Evolutionary conservation across 2,329 filamentous ascomycete genomes (phyloP).

Genomic region (Annulohypoxylon truncatum): DNA sequence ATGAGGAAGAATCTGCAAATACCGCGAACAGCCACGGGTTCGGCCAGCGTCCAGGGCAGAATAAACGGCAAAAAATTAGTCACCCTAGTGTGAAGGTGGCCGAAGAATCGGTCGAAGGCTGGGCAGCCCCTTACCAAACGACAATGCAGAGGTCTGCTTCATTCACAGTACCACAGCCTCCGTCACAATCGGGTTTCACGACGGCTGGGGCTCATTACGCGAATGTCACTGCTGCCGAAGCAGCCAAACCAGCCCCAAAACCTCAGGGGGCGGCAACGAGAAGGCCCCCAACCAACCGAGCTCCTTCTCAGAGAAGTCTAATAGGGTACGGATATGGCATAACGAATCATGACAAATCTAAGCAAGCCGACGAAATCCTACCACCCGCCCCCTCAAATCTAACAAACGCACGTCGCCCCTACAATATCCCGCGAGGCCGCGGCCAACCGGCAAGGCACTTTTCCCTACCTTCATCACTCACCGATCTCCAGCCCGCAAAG

Average conservation of each 20-base stretch:
- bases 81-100: conserved; percentile 56
- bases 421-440: conserved; percentile 36
- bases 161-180: conserved; percentile 66
- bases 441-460: conserved; percentile 34
- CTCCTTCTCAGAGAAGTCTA: conserved; percentile 48
- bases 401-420: conserved; percentile 36
- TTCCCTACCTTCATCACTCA: conserved; percentile 6
- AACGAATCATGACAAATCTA: conserved; percentile 49
- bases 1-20: conserved; percentile 50
- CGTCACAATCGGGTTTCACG: conserved; percentile 68
- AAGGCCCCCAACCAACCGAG: conserved; percentile 40
- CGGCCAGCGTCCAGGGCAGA: conserved; percentile 32
- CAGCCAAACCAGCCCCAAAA: conserved; percentile 45
- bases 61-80: conserved; percentile 47
- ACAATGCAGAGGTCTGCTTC: conserved; percentile 70
- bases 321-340: conserved; percentile 49
- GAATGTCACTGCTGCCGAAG: conserved; percentile 53
- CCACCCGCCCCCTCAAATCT: conserved; percentile 7
- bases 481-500: conserved; percentile 17
- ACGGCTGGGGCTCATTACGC: conserved; percentile 67
- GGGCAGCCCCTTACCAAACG: conserved; percentile 60
- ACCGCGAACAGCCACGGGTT: conserved; percentile 17
- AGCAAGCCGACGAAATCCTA: conserved; percentile 15
- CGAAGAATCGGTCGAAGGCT: conserved; percentile 48
- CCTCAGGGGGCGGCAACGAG: conserved; percentile 31